phyloP scores from a whole-genome alignment of 2,329 filamentous ascomycete species.

The Ramichloridium luteum region DNA sequence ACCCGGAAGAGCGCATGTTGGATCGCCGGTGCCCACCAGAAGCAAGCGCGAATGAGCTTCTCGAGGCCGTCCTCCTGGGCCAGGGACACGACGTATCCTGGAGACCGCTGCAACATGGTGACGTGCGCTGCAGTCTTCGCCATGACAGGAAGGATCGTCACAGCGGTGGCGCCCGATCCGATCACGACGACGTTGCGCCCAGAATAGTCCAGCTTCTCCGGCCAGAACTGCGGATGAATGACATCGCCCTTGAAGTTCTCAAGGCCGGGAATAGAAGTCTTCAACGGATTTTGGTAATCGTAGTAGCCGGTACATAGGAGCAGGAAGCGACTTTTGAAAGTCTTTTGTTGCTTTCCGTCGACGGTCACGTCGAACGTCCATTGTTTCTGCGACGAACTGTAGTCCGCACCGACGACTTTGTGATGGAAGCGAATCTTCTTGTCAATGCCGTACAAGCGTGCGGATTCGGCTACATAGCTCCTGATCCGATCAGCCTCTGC shows the following conservation, averaged over 20 bases:
- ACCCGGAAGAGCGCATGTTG: slow-evolving; percentile 18
- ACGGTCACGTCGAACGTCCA: slow-evolving; percentile 30
- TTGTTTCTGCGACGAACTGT: slow-evolving; percentile 36
- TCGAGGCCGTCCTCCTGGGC: slow-evolving; percentile 14
- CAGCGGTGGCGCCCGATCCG: slow-evolving; percentile 64
- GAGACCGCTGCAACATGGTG: slow-evolving; percentile 71
- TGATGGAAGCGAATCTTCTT: slow-evolving; percentile 33
- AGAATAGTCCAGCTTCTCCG: slow-evolving; percentile 50
- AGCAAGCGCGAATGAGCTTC: slow-evolving; percentile 8
- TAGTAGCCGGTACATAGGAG: slow-evolving; percentile 59
- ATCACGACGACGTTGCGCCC: slow-evolving; percentile 59
- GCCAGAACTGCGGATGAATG: slow-evolving; percentile 66
- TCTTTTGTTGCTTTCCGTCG: slow-evolving; percentile 23
- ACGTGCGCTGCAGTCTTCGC: slow-evolving; percentile 51
- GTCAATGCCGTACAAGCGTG: slow-evolving; percentile 31
- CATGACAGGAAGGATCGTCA: slow-evolving; percentile 61
- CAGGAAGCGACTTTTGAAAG: slow-evolving; percentile 34
- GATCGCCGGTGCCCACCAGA: slow-evolving; percentile 8
- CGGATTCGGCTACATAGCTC: slow-evolving; percentile 32
- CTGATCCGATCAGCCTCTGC: slow-evolving; percentile 32
- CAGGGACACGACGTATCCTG: slow-evolving; percentile 41
- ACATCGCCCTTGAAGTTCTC: slow-evolving; percentile 49
- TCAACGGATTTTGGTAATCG: slow-evolving; percentile 51
- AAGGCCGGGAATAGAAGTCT: slow-evolving; percentile 53
- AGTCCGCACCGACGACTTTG: slow-evolving; percentile 29